Percentiles rank a stretch among this genome's conserved stretches.
phyloP scores from a whole-genome alignment of 345 rosid species.

The Hypericum androsaemum region DNA sequence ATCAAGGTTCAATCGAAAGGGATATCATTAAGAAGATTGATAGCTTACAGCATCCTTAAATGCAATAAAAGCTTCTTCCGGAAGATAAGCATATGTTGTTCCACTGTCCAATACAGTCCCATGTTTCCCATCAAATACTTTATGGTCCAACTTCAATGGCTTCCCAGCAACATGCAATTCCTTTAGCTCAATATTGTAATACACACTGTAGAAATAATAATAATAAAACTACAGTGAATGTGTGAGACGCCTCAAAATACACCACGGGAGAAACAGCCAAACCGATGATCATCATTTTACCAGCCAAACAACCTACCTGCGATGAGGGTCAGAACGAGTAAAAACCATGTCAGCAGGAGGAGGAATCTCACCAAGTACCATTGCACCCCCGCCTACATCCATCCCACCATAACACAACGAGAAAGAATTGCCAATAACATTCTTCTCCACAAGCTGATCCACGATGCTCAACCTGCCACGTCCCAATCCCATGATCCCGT shows the following conservation, averaged over 20 bases:
- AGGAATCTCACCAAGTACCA: slow-evolving; percentile 24
- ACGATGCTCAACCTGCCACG: slow-evolving; percentile 18
- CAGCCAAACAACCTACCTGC: slow-evolving; percentile 35
- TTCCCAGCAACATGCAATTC: slow-evolving; percentile 23
- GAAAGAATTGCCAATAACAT: slow-evolving; percentile 18
- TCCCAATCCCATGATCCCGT: slow-evolving; percentile 25
- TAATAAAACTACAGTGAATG: slow-evolving; percentile 52
- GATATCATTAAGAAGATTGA: slow-evolving; percentile 1
- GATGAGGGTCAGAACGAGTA: slow-evolving; percentile 15
- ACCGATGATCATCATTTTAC: slow-evolving; percentile 5
- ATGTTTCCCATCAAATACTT: slow-evolving; percentile 18
- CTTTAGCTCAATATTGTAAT: slow-evolving; percentile 25
- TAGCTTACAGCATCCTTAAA: slow-evolving; percentile 38
- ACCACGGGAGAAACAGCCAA: slow-evolving; percentile 11
- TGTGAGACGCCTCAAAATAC: slow-evolving; percentile 50
- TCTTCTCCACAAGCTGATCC: slow-evolving; percentile 20
- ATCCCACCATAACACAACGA: slow-evolving; percentile 28
- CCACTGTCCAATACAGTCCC: slow-evolving; percentile 28
- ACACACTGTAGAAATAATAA: slow-evolving; percentile 41
- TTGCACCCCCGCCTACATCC: slow-evolving; percentile 23
- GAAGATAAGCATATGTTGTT: slow-evolving; percentile 22
- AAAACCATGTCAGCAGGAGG: slow-evolving; percentile 20
- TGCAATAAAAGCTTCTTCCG: slow-evolving; percentile 18
- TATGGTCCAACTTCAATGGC: slow-evolving; percentile 17
- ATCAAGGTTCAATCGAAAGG: not conserved